Conservation (phyloP, 2,329 filamentous ascomycete species). For the Allantophomopsis cytisporea region DNA sequence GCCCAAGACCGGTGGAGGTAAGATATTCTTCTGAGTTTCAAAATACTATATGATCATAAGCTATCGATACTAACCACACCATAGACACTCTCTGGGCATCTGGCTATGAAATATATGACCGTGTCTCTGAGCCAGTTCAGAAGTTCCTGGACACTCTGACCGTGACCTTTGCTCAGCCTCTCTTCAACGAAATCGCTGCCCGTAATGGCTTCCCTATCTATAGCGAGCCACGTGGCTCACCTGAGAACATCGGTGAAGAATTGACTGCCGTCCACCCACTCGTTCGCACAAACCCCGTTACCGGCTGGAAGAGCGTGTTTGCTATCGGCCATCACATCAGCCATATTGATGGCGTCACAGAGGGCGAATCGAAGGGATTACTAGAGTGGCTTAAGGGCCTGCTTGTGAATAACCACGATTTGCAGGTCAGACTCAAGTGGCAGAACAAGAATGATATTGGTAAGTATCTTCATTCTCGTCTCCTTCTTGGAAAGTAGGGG, state of each 20-base stretch:
- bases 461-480: too few species aligned
- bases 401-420: conserved; percentile 38
- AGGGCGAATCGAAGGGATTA: conserved; percentile 31
- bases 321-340: conserved; percentile 34
- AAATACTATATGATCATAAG: too few species aligned
- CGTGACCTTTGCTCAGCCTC: conserved; percentile 38
- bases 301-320: conserved; percentile 44
- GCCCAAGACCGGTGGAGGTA: conserved; percentile 13
- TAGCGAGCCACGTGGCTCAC: conserved; percentile 28
- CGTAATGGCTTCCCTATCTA: conserved; percentile 33
- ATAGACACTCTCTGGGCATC: conserved; percentile 42
- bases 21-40: neutral
- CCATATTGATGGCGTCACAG: conserved; percentile 33
- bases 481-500: too few species aligned
- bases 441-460: conserved; percentile 18
- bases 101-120: conserved; percentile 43
- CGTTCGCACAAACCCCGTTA: conserved; percentile 44
- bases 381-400: conserved; percentile 35
- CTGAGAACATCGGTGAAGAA: conserved; percentile 36
- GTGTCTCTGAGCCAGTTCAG: conserved; percentile 40
- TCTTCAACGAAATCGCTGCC: conserved; percentile 34
- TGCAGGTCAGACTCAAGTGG: conserved; percentile 31
- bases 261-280: conserved; percentile 40
- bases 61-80: too few species aligned
- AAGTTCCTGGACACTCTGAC: conserved; percentile 42